Percentiles rank a stretch among this genome's conserved stretches.
Conservation (phyloP, 371 early-diverging fungal genomes). For the Mucor indicus region DNA sequence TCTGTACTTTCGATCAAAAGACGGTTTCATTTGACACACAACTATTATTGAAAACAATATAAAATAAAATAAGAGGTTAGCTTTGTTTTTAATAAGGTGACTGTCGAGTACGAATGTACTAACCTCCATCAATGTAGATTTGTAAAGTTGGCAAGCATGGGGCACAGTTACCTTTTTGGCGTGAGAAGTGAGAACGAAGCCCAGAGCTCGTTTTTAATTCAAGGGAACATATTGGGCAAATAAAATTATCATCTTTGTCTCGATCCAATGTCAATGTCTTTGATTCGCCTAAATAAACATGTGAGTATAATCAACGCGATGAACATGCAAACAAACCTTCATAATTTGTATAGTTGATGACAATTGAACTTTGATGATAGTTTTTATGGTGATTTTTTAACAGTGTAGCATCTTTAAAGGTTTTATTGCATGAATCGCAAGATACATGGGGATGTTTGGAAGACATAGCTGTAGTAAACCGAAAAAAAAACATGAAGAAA, state of each 20-base stretch:
- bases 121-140: slow-evolving; percentile 4
- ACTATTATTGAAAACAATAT: slow-evolving; percentile 1
- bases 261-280: slow-evolving; percentile 1
- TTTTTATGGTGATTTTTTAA: not conserved
- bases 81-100: slow-evolving; percentile 1
- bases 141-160: not conserved
- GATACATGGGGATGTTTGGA: not conserved
- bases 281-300: slow-evolving; percentile 1
- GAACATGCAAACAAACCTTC: slow-evolving; percentile 1
- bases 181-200: slow-evolving; percentile 2
- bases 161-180: not conserved
- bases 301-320: slow-evolving; percentile 1
- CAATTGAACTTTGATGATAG: slow-evolving; percentile 2
- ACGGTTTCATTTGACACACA: slow-evolving; percentile 4
- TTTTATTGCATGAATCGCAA: slow-evolving; percentile 1
- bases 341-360: slow-evolving; percentile 3
- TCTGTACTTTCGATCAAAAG: slow-evolving; percentile 2
- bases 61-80: slow-evolving; percentile 1
- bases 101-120: slow-evolving; percentile 1
- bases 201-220: slow-evolving; percentile 2
- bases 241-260: slow-evolving; percentile 1
- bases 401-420: not conserved
- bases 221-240: slow-evolving; percentile 2
- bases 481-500: not conserved
- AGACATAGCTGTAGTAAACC: slow-evolving; percentile 1